Percentiles rank a stretch among this genome's conserved stretches.
These are phyloP conservation scores for Termitomyces sp. DNA, from an alignment of 768 basidiomycete genomes.

Conservation along the genomic window DNA sequence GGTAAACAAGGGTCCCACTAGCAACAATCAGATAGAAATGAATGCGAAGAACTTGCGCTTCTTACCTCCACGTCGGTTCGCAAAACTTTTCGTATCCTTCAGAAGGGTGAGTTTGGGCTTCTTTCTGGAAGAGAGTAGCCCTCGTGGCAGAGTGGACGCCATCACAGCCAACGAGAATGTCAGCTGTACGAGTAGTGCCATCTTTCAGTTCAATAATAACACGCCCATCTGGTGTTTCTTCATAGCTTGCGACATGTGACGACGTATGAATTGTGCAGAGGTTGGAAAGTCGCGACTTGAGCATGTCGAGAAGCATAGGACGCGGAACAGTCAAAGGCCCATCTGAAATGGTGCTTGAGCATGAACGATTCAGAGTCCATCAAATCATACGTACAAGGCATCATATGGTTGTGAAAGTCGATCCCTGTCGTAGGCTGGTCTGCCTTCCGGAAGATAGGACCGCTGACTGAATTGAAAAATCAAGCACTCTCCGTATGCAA, in stretches of 20 bases:
- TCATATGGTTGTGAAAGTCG: constrained; percentile 21
- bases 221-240: not conserved
- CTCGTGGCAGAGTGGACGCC: constrained; percentile 28
- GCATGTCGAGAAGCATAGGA: constrained; percentile 20
- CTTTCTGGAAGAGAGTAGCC: constrained; percentile 13
- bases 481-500: not conserved
- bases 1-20: constrained; percentile 7
- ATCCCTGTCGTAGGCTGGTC: constrained; percentile 18
- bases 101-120: not conserved
- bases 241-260: constrained; percentile 14
- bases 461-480: constrained; percentile 7
- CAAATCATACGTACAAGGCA: constrained; percentile 14
- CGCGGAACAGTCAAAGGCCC: constrained; percentile 19
- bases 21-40: not conserved
- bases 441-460: constrained; percentile 22
- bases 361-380: not conserved
- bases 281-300: constrained; percentile 15
- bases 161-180: constrained; percentile 38
- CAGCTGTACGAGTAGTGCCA: constrained; percentile 22
- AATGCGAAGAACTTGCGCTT: not conserved
- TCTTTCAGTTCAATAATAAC: constrained; percentile 20
- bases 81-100: constrained; percentile 3
- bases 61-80: constrained; percentile 5
- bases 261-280: constrained; percentile 22
- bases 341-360: constrained; percentile 3